Evolutionary conservation across 805 yeast species (phyloP), one percentile per base, ranked within the genome.

Genomic region (Starmerella cellae): DNA sequence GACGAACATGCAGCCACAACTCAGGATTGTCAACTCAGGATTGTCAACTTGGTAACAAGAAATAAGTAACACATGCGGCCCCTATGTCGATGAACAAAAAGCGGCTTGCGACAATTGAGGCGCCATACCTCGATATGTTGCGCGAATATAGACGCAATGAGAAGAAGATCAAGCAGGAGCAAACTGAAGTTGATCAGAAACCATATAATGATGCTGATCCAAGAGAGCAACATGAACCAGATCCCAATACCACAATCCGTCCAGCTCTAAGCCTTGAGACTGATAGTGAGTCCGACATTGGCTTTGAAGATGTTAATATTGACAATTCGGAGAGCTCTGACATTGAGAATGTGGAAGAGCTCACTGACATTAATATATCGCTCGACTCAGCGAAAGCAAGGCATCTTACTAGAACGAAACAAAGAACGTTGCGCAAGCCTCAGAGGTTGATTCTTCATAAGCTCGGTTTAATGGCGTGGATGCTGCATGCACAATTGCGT

Each of bases 401-500:
- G n/a, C 28, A 27, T 14, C 18, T 47, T 5, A 27, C 47, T 1
- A 27, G 42, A 14, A 18, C 40, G 10, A 19, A 21, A 24, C 36
- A 28, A 27, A 22, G 18, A 32, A 39, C 37, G 5, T 22, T 30
- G 13, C 30, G 40, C 4, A 40, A 47, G 26, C 34, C 37, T 4
- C 31, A 30, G 16, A 61, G 96, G 17, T 64, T 66, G 37, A 49
- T 58, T 0, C 58, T 75, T 8, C 96, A 87, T 56, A 69, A 74
- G 60, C 49, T 71, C 39, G 70, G 74, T 44, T 51, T 88, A 2
- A 63, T 73, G 14, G 60, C 70, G 20, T 71, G 83, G 73, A 59
- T 81, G 41, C 56, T 70, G 2, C 93, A 82, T 56, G 91, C 85
- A 0, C 66, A 66, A 0, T 53, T 74, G 2, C 68, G 94, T 21